Evolutionary conservation across 768 basidiomycete species (phyloP).

Genomic region (Amanita fuliginea): DNA sequence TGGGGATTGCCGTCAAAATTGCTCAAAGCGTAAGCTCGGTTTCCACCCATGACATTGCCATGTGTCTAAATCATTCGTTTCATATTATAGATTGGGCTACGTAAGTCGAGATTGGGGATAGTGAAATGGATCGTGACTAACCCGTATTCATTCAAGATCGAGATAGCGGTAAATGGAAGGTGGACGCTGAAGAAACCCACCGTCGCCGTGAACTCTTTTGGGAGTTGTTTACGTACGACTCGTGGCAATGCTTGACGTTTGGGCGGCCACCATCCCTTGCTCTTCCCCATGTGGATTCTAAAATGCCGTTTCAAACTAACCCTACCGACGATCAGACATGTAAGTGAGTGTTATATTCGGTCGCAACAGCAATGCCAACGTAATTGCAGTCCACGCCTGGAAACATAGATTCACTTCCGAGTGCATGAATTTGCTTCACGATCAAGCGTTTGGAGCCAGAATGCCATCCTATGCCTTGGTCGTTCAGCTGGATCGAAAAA

Average conservation of each 20-base stretch:
- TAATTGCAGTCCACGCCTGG: conserved; percentile 45
- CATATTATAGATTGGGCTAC: conserved; percentile 48
- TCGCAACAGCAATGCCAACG: conserved; percentile 1
- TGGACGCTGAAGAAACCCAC: conserved; percentile 45
- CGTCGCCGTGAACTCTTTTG: conserved; percentile 59
- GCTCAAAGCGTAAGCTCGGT: conserved; percentile 49
- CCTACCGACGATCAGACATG: conserved; percentile 46
- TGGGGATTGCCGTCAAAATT: conserved; percentile 60
- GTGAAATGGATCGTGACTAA: background rate
- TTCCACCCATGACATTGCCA: conserved; percentile 8
- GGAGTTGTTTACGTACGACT: conserved; percentile 48
- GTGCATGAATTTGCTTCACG: conserved; percentile 59
- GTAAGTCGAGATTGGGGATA: conserved; percentile 25
- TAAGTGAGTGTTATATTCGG: conserved; percentile 20
- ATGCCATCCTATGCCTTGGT: conserved; percentile 58
- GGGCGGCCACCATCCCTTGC: conserved; percentile 62
- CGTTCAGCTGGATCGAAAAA: conserved; percentile 54
- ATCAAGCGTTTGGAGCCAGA: conserved; percentile 63
- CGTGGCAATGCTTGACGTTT: conserved; percentile 56
- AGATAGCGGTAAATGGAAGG: conserved; percentile 59
- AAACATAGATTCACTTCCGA: conserved; percentile 60
- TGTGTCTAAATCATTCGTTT: conserved; percentile 6
- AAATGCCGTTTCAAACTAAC: conserved; percentile 42
- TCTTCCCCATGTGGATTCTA: conserved; percentile 57
- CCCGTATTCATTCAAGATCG: conserved; percentile 33